Percentiles rank a stretch among this genome's conserved stretches.
Evolutionary conservation across 345 rosid species (phyloP).

Genomic region (Salix udensis): DNA sequence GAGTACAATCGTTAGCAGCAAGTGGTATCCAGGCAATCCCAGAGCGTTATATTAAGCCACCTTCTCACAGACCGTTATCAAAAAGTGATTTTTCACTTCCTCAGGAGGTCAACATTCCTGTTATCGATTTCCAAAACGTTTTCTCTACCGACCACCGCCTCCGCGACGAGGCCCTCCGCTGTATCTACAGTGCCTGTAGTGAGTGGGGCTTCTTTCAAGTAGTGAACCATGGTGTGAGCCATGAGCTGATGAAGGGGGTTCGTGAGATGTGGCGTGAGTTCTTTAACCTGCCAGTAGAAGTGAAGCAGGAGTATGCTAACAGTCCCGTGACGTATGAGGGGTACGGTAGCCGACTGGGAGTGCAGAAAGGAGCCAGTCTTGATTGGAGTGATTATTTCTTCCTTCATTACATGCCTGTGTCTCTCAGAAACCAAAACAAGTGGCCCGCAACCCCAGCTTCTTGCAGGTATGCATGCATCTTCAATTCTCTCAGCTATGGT

Average conservation of each 20-base stretch:
- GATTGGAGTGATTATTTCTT: constrained; percentile 38
- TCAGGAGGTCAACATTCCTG: constrained; percentile 18
- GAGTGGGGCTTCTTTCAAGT: constrained; percentile 38
- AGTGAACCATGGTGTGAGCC: constrained; percentile 26
- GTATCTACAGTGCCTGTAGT: constrained; percentile 8
- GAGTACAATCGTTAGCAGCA: constrained; percentile 26
- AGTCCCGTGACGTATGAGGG: constrained; percentile 28
- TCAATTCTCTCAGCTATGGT: not conserved
- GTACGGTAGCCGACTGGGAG: constrained; percentile 32
- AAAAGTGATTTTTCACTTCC: not conserved
- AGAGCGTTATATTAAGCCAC: constrained; percentile 23
- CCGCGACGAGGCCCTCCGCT: not conserved
- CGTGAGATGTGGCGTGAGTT: constrained; percentile 29
- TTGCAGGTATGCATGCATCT: constrained; percentile 13
- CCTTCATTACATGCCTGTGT: constrained; percentile 23
- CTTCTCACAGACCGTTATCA: constrained; percentile 4
- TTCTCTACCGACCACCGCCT: constrained; percentile 8
- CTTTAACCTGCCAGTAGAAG: constrained; percentile 20
- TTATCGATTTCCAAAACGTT: constrained; percentile 16
- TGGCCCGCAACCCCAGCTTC: constrained; percentile 24
- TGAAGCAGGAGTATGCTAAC: constrained; percentile 25
- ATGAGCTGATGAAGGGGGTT: constrained; percentile 11
- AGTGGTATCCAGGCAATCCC: constrained; percentile 27
- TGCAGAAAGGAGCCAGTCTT: constrained; percentile 24
- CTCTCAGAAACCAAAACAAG: constrained; percentile 7